Evolutionary conservation across 306 rosid species (phyloP).

Genomic region (Vicia sativa): DNA sequence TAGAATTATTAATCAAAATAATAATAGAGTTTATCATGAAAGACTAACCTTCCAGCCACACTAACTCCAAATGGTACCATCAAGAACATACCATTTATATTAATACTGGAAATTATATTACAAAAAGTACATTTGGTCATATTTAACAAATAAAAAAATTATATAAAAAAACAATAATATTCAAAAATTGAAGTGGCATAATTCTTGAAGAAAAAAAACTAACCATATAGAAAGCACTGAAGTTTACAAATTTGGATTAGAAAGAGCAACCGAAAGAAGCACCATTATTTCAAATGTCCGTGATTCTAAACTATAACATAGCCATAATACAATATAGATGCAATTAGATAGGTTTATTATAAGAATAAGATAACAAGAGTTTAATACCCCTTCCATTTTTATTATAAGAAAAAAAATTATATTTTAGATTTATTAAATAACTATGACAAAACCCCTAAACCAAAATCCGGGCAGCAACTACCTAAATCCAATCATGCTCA

Average conservation of each 20-base stretch:
- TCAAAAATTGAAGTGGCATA: not conserved
- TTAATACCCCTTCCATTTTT: too few species aligned
- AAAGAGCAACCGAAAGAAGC: conserved; percentile 60
- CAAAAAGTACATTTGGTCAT: conserved; percentile 2
- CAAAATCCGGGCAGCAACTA: too few species aligned
- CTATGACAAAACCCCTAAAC: too few species aligned
- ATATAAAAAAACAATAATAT: not conserved
- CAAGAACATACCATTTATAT: conserved; percentile 56
- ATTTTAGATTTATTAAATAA: too few species aligned
- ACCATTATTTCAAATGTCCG: conserved; percentile 61
- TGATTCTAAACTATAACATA: conserved; percentile 48
- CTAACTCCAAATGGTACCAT: conserved; percentile 71
- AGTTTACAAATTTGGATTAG: conserved; percentile 59
- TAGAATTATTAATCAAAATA: not conserved
- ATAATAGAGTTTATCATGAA: not conserved
- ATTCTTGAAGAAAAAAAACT: conserved; percentile 5
- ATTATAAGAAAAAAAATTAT: too few species aligned
- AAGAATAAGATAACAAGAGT: too few species aligned
- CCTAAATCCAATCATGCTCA: too few species aligned
- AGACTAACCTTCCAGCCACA: conserved; percentile 65
- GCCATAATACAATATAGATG: not conserved
- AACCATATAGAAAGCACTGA: conserved; percentile 66
- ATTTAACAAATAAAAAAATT: not conserved
- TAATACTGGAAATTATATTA: conserved; percentile 42
- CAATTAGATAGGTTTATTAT: not conserved